Evolutionary conservation across 2,329 filamentous ascomycete species (phyloP), one percentile per base, ranked within the genome.

Genomic region (Colletotrichum incanum): DNA sequence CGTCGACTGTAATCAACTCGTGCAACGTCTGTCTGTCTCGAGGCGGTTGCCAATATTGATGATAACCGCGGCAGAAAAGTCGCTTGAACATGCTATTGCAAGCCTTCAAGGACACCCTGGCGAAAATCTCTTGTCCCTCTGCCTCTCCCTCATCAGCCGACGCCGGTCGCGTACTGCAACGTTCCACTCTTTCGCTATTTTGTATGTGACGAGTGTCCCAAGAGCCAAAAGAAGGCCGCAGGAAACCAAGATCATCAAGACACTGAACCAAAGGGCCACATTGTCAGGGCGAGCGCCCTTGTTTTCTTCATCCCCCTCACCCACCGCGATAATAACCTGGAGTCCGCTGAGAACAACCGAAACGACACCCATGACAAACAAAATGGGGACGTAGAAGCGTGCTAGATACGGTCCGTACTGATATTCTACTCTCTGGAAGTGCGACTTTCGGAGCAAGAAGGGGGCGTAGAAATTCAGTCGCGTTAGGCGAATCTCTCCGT

Each of bases 361-460:
- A 3, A 74, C 16, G 12, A 77, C 62, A 2, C 64, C 76, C 47
- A 80, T 73, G 11, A 76, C 43, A 45, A 79, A 78, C 23, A 79
- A 43, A 2, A 78, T 55, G 1, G 75, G 76, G 9, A 55, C 74
- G 65, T 75, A 78, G 58, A 76, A 77, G 8, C 71, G 73, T 4
- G 76, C 60, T 63, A 79, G 76, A 64, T 76, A 79, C 2, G 58
- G 49, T 2, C 68, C 65, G 62, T 77, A 78, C 54, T 79, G 76
- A 43, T 74, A 74, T 12, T 78, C 65, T 3, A 76, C 71, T 2
- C 74, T 62, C 34, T 78, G 74, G 58, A 77, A 79, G 58, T 77
- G n/a, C 23, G 71, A 73, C 26, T 71, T 75, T 2, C 73, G 47
- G 7, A 79, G 69, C 1, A 77, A 49, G 49, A 79, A 49, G 20